Evolutionary conservation across 1,139 yeast genomes (phyloP), one percentile per base, ranked within the genome.

Genomic region (Taiozyma sp.): DNA sequence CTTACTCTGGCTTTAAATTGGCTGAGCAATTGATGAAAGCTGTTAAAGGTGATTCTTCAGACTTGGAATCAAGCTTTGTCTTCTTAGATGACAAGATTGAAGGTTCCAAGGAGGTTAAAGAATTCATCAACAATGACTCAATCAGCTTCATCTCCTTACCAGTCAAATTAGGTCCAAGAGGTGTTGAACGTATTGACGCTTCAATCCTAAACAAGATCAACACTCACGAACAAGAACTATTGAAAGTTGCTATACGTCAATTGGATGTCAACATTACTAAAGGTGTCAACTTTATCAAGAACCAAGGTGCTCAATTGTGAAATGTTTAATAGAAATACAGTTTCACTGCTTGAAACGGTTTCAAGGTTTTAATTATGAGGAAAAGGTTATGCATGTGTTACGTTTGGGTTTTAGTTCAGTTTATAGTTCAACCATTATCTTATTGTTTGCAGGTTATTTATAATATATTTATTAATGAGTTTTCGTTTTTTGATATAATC

Each of bases 1-100:
- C 97, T 48, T 93, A 89, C 68, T 97, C 97, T 48, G 97, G 95
- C 61, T 91, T 83, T 68, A 81, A 86, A 69, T 81, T 88, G 61
- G 79, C 90, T 50, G 80, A 80, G 60, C 70, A 81, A 50, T 80
- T 84, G 45, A 72, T 83, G 66, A 71, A 77, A 64, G 80, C 87
- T 60, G 68, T 80, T 58, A 71, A 76, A 42, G 82, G 80, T 57
- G 79, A 74, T 63, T 62, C 61, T 50, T 76, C 73, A 56, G 47
- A 76, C 55, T 71, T 76, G 55, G 82, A 54, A 71, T 70, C 79
- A 77, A 62, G 65, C 77, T 68, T 67, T 51, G 51, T 72, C 46
- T 83, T 76, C 66, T 72, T 65, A 53, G 71, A 70, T 50, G 56
- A 57, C 67, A 62, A 79, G 59, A 68, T 81, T 62, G 71, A 70